Base-by-base conservation (phyloP, 2,329 filamentous ascomycete genomes). In the Graphilbum sp. region DNA sequence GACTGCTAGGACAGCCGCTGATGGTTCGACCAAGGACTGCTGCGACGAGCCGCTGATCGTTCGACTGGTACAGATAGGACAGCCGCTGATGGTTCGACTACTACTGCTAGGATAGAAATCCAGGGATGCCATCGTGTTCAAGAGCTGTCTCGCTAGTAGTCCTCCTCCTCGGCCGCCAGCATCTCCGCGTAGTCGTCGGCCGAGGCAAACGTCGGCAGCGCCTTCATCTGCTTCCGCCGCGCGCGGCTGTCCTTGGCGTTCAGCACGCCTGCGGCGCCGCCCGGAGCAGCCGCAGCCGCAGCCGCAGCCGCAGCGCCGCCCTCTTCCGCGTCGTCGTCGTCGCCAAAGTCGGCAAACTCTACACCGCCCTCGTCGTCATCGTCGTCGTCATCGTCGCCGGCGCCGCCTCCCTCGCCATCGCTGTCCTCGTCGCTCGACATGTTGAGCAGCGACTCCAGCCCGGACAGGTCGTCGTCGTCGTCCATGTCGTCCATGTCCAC, bases 121-220 rank as follows among this genome's bases (percentile, higher is more conserved):
- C n/a, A n/a, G n/a, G n/a, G n/a, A n/a, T n/a, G n/a, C n/a, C n/a
- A n/a, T n/a, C n/a, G n/a, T n/a, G n/a, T n/a, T n/a, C n/a, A n/a
- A n/a, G n/a, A n/a, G n/a, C n/a, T n/a, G n/a, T n/a, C n/a, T n/a
- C n/a, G n/a, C n/a, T 36, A 47, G n/a, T 41, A 30, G 24, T 47
- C 59, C 16, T 75, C 75, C 44, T 76, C 75, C 37, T 90, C 83
- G 45, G 74, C 70, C 4, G 67, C 82, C 54, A 94, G 59, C 61
- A 94, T 68, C 50, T 80, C 81, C 15, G 86, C 88, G 57, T 96
- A 98, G 55, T 96, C 90, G 39, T 96, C 90, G 24, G 71, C 80
- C 24, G 84, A 92, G 17, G 92, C 90, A 63, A 98, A 98, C 27
- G 76, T 92, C 7, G 90, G 90, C 48, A 98, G 64, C 46, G 75